Evolutionary conservation across 2,329 filamentous ascomycete species (phyloP).

Genomic region (Talaromyces sp.): DNA sequence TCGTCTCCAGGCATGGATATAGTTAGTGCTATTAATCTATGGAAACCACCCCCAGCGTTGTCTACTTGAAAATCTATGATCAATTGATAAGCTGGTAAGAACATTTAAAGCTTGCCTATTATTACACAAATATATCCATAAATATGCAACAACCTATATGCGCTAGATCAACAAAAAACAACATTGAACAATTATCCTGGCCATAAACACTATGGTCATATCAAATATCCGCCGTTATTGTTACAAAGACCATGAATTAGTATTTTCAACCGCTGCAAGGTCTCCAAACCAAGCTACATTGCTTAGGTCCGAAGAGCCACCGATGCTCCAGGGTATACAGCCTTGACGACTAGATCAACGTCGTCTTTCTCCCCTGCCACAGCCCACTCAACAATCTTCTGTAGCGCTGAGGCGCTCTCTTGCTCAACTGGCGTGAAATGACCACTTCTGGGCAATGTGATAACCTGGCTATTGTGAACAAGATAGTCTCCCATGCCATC

Average conservation of each 20-base stretch:
- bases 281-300: not conserved
- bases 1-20: not conserved
- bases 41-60: too few relatives aligned
- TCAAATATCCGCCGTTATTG: not conserved
- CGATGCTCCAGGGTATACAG: conserved; percentile 29
- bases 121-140: too few relatives aligned
- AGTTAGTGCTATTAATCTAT: not conserved
- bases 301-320: conserved; percentile 29
- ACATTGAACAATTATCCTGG: not conserved
- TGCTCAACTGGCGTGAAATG: conserved; percentile 53
- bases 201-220: not conserved
- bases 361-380: conserved; percentile 33
- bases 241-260: not conserved
- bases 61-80: not conserved
- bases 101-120: not conserved
- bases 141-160: not conserved
- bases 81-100: not conserved
- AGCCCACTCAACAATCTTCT: conserved; percentile 37
- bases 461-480: conserved; percentile 45
- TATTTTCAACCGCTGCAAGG: not conserved
- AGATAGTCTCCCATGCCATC: conserved; percentile 53
- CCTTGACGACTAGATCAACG: conserved; percentile 24
- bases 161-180: not conserved
- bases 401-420: conserved; percentile 39
- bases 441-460: conserved; percentile 46